Conservation (phyloP, 345 rosid species). For the Trapa bicornis region DNA sequence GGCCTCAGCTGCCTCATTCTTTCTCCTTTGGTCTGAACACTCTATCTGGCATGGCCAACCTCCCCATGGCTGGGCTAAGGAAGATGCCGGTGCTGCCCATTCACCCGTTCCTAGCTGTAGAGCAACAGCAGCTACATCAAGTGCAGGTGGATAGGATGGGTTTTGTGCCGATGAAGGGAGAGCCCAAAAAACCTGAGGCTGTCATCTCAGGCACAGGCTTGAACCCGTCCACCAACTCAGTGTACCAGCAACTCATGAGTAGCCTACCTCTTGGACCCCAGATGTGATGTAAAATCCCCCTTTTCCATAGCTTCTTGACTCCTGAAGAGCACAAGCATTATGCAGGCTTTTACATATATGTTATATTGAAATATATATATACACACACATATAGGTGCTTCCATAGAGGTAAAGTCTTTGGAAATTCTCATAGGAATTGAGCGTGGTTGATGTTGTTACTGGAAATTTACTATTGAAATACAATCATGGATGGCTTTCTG, state of each 20-base stretch:
- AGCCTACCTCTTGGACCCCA: constrained; percentile 73
- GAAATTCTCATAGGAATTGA: background rate
- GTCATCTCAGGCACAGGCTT: constrained; percentile 38
- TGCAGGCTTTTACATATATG: constrained; percentile 5
- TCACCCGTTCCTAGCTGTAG: constrained; percentile 32
- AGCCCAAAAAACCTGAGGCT: constrained; percentile 54
- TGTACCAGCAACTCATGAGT: constrained; percentile 72
- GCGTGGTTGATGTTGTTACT: too few relatives aligned
- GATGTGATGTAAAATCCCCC: constrained; percentile 23
- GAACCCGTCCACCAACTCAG: constrained; percentile 34
- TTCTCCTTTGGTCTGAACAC: constrained; percentile 41
- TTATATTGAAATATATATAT: too few relatives aligned
- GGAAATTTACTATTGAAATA: too few relatives aligned
- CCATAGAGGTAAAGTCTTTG: background rate
- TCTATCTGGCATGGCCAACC: constrained; percentile 36
- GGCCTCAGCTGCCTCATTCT: constrained; percentile 48
- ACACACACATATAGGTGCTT: background rate
- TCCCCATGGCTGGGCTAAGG: constrained; percentile 57
- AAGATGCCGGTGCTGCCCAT: constrained; percentile 45
- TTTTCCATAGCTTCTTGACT: background rate
- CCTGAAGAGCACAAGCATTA: constrained; percentile 7
- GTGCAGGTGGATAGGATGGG: constrained; percentile 38
- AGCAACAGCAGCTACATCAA: constrained; percentile 1
- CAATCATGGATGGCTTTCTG: too few relatives aligned
- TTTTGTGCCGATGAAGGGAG: constrained; percentile 66